Evolutionary conservation across 2,329 filamentous ascomycete species (phyloP).

Genomic region (Colletotrichum karsti): DNA sequence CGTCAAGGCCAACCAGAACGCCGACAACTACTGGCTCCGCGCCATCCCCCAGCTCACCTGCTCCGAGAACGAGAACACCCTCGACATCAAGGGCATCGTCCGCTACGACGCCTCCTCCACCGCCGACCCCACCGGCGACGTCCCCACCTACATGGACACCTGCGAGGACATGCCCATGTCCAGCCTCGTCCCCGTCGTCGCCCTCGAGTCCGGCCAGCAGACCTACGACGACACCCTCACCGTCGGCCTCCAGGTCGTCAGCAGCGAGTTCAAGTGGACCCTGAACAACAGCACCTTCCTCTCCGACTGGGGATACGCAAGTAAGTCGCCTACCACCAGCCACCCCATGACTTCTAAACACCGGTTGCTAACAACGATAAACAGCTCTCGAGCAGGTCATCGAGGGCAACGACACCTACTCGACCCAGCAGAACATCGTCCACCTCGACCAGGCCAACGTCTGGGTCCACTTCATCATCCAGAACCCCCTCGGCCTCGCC

Average conservation of each 20-base stretch:
- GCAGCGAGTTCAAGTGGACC: constrained; percentile 53
- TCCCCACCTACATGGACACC: constrained; percentile 32
- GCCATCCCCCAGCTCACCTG: constrained; percentile 52
- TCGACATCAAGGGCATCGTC: constrained; percentile 59
- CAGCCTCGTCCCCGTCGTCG: constrained; percentile 43
- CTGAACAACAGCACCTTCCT: constrained; percentile 55
- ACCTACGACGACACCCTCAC: constrained; percentile 38
- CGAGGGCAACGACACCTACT: constrained; percentile 26
- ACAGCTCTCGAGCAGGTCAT: constrained; percentile 31
- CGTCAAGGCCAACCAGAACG: constrained; percentile 47
- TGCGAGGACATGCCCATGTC: constrained; percentile 45
- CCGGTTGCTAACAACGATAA: background rate
- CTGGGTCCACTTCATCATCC: constrained; percentile 43
- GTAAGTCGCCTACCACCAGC: background rate
- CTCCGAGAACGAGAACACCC: constrained; percentile 44
- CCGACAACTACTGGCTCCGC: constrained; percentile 57
- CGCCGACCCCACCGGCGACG: constrained; percentile 34
- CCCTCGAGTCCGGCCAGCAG: constrained; percentile 38
- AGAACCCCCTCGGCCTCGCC: constrained; percentile 39
- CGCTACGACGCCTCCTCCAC: constrained; percentile 43
- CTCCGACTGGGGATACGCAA: constrained; percentile 57
- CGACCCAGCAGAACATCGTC: constrained; percentile 34
- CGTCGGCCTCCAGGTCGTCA: constrained; percentile 32
- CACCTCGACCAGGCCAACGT: constrained; percentile 31
- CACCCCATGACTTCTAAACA: background rate